Base-by-base conservation (phyloP, 371 early-diverging fungal species). In the Saksenaea vasiformis region DNA sequence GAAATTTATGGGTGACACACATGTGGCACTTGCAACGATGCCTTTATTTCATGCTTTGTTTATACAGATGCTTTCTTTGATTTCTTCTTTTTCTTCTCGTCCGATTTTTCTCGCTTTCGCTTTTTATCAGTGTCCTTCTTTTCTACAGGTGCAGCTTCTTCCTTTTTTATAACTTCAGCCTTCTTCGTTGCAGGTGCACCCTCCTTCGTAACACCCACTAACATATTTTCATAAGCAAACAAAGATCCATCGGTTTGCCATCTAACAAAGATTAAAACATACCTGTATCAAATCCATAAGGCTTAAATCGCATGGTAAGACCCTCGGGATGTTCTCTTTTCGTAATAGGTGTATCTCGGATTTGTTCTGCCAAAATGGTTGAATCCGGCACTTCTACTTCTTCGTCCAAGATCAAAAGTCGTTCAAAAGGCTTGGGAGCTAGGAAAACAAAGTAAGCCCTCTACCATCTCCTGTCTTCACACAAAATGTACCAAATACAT, bases 311-410 rank as follows among this genome's bases (percentile, higher is more conserved):
- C 82, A 82, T 77, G 22, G 79, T 54, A 13, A 82, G 65, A 11
- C 79, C 79, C 60, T 75, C 71, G 19, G 82, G 82, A 41, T 82
- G 82, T 59, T 67, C 69, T 67, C 82, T 66, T 31, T 74, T 78
- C 24, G 69, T 64, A 24, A 74, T 56, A 17, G 82, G 77, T 65
- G 44, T 66, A 27, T 71, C 68, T 0, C 67, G 69, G 36, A 82
- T 76, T 24, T 72, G 62, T 56, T 79, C 70, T 38, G 78, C 79
- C 34, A 73, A 66, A 10, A 61, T 36, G 35, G 71, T 71, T 15
- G 74, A 62, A 55, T 79, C 78, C 34, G 83, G 83, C 56, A 82
- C 68, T 44, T 70, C 71, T 4, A 82, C 75, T 38, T 69, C 55
- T 68, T 79, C 73, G 59, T 76, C 70, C 71, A 82, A 59, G 43